Evolutionary conservation across 352 stramenopile genomes (phyloP).

Genomic region (Pythium dissotocum): DNA sequence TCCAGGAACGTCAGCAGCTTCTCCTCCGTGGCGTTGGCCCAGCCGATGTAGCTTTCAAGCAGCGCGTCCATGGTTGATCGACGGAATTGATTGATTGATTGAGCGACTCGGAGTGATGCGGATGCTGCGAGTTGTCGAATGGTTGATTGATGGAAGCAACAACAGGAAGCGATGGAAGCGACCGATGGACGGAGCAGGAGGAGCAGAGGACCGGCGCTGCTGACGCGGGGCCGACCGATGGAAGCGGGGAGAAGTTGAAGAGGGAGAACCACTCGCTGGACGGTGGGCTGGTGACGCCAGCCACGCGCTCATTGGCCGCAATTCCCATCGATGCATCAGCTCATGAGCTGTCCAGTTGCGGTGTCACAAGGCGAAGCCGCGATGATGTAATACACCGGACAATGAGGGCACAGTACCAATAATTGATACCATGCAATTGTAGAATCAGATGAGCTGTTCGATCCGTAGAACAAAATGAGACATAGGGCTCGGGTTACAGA

Average conservation of each 20-base stretch:
- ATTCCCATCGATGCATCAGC: background rate
- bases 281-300: slow-evolving; percentile 4
- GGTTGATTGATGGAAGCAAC: background rate
- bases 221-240: no score
- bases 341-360: no score
- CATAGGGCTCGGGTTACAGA: background rate
- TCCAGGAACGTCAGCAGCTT: slow-evolving; percentile 11
- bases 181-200: background rate
- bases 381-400: slow-evolving; percentile 15
- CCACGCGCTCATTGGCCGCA: slow-evolving; percentile 12
- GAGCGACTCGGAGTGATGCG: background rate
- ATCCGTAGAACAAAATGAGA: background rate
- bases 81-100: no score
- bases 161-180: background rate
- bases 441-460: no score
- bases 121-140: slow-evolving; percentile 14
- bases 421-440: no score
- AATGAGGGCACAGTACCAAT: background rate
- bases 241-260: background rate
- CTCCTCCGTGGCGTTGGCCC: slow-evolving; percentile 16
- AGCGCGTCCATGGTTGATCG: slow-evolving; percentile 10
- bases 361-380: background rate
- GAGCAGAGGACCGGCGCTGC: background rate
- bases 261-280: background rate
- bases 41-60: slow-evolving; percentile 9